Evolutionary conservation across 164 flowering plant species (phyloP), one percentile per base, ranked within the genome.

Genomic region (Vitis riparia): DNA sequence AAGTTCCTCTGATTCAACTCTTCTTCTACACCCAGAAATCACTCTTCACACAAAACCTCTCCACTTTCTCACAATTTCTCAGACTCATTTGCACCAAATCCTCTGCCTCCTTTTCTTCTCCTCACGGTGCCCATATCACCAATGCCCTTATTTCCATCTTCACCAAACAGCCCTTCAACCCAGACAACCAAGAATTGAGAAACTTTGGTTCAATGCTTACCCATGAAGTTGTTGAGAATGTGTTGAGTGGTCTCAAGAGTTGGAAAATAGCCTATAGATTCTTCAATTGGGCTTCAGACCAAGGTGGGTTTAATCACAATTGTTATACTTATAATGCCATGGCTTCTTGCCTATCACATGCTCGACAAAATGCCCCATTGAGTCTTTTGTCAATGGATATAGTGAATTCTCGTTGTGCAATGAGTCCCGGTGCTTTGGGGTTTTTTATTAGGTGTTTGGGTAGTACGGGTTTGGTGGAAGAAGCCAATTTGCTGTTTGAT

Each of bases 371-470:
- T 70, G 78, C 76, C 73, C 67, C 72, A 63, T 75, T 94, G 77
- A 82, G 65, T 67, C 55, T 27, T 64, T 71, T 94, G 23, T 87
- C 76, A 1, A 11, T 17, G 12, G 87, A 87, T 51, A 51, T 89
- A 13, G 71, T 85, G 60, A 77, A 73, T 62, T 77, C 80, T 0
- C 59, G 73, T 16, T 87, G 89, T 70, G 56, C 37, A 6, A 83
- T 89, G 89, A 79, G 80, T 16, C 84, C 98, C 0, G 93, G 96
- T 15, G 91, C 96, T 13, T 77, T 90, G 74, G 97, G 97, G 11
- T 89, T 79, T 66, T 78, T 91, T 2, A 61, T 94, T 23, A 80
- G 96, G 81, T 89, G 96, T 83, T 83, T 91, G 78, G 94, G 97
- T 19, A 74, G 69, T 73, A 76, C 67, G 61, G 94, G 92, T 15